Evolutionary conservation across 2,329 filamentous ascomycete genomes (phyloP).

Genomic region (Aquanectria penicillioides): DNA sequence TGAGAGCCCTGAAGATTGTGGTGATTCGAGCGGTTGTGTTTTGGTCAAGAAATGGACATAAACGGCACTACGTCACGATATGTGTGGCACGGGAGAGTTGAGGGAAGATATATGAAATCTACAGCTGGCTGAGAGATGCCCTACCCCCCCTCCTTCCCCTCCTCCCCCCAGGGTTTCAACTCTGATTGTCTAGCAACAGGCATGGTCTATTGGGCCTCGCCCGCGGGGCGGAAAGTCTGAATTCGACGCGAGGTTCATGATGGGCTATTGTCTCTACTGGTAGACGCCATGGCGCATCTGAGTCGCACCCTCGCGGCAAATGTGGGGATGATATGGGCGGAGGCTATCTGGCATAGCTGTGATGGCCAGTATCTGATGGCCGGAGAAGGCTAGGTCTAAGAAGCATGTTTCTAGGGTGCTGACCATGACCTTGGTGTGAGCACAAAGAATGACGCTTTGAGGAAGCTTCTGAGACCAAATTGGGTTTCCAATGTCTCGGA

Average conservation of each 20-base stretch:
- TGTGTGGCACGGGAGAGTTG: neutral
- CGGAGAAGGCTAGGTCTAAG: conserved; percentile 20
- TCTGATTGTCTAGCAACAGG: conserved; percentile 15
- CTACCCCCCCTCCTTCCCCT: conserved; percentile 1
- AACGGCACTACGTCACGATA: no score
- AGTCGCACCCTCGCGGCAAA: conserved; percentile 1
- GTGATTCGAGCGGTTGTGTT: no score
- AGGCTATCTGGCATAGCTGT: conserved; percentile 21
- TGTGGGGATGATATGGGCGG: conserved; percentile 22
- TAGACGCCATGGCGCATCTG: conserved; percentile 19
- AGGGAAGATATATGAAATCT: conserved; percentile 29
- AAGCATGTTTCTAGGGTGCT: neutral
- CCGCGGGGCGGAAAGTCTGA: conserved; percentile 31
- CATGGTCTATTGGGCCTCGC: conserved; percentile 14
- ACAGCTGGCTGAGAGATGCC: neutral
- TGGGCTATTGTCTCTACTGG: conserved; percentile 10
- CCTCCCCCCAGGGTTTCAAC: no score
- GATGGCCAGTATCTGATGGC: conserved; percentile 19
- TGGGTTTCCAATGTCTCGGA: neutral
- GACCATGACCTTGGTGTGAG: conserved; percentile 12
- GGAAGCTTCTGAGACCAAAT: neutral
- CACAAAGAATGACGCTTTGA: no score
- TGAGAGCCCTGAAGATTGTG: no score
- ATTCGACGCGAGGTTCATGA: conserved; percentile 13
- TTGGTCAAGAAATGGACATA: no score